phyloP scores from a whole-genome alignment of 139 green algal species.

The Chlamydomonas sp. region DNA sequence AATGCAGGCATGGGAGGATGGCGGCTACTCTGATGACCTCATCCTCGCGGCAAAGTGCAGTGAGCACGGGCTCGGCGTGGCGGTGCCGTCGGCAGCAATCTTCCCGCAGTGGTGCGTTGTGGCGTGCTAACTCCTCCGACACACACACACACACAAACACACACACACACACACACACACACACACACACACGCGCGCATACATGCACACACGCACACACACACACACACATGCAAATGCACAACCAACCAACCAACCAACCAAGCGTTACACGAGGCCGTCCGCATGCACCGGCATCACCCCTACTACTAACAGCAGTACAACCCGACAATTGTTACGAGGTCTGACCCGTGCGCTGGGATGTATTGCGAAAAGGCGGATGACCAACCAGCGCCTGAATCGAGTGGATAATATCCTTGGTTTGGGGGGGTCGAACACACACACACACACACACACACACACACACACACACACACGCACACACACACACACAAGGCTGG shows the following conservation, averaged over 20 bases:
- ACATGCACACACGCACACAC: background rate
- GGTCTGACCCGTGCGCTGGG: background rate
- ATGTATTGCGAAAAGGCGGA: background rate
- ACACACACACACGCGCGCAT: background rate
- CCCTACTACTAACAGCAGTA: background rate
- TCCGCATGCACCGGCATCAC: background rate
- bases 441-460: background rate
- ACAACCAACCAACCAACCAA: too few relatives aligned
- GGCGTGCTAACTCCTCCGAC: background rate
- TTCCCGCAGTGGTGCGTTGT: constrained; percentile 64
- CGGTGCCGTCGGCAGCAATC: constrained; percentile 54
- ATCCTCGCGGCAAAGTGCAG: constrained; percentile 62
- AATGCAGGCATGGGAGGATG: constrained; percentile 50
- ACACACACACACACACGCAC: background rate
- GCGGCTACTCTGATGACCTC: constrained; percentile 90
- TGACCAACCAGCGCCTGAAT: background rate
- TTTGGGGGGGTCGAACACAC: background rate
- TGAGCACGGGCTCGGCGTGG: constrained; percentile 45
- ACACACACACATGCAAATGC: background rate
- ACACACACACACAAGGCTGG: constrained; percentile 22
- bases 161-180: background rate
- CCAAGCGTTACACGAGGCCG: background rate
- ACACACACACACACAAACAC: background rate
- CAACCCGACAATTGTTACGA: background rate
- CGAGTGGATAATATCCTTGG: background rate